These are phyloP conservation scores for Backusella macrospora DNA, from an alignment of 192 early-diverging fungal species.

Conservation along the genomic window DNA sequence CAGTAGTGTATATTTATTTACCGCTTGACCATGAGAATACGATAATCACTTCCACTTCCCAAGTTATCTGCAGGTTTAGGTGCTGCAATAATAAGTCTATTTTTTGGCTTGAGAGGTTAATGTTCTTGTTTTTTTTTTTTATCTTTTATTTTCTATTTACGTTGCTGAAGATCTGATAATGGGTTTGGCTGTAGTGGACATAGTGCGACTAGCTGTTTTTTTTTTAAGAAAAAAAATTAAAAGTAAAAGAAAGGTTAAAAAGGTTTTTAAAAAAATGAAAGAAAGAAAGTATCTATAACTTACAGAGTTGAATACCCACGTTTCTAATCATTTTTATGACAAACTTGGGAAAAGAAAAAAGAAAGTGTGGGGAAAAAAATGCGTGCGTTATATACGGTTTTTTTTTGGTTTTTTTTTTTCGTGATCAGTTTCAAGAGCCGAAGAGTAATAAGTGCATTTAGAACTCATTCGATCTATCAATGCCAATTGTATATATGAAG, in stretches of 20 bases:
- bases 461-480: too few relatives aligned
- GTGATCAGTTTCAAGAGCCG: slow-evolving; percentile 2
- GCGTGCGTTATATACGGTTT: not conserved
- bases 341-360: slow-evolving; percentile 8
- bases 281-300: not conserved
- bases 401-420: not conserved
- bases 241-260: not conserved
- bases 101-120: not conserved
- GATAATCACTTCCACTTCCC: slow-evolving; percentile 5
- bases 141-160: not conserved
- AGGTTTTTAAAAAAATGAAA: not conserved
- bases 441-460: not conserved
- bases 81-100: slow-evolving; percentile 19
- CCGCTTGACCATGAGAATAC: slow-evolving; percentile 19
- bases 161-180: slow-evolving; percentile 14
- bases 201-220: not conserved
- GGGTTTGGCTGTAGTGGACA: slow-evolving; percentile 6
- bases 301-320: slow-evolving; percentile 5
- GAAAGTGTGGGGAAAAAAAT: slow-evolving; percentile 11
- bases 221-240: not conserved
- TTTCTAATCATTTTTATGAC: slow-evolving; percentile 8
- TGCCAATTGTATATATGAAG: too few relatives aligned
- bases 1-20: not conserved
- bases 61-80: slow-evolving; percentile 3
- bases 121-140: not conserved